Conservation (phyloP, 2,329 filamentous ascomycete species). For the Cladosporium halotolerans region DNA sequence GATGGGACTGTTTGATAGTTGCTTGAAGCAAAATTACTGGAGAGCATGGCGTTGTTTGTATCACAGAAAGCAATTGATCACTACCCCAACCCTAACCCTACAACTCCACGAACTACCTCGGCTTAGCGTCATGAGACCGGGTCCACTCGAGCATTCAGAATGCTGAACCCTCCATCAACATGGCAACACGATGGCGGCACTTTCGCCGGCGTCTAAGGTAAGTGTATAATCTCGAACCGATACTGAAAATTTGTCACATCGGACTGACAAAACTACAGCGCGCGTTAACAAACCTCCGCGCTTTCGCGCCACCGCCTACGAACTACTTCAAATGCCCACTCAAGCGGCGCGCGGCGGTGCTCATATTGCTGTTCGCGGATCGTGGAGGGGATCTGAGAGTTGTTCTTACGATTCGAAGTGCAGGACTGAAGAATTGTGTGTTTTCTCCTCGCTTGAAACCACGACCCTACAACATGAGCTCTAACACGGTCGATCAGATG, state of each 20-base stretch:
- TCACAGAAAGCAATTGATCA: no score
- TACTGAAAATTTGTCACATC: not conserved
- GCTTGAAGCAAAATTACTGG: no score
- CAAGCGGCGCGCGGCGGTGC: slow-evolving; percentile 71
- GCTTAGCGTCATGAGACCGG: no score
- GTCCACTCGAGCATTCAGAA: no score
- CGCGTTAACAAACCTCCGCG: slow-evolving; percentile 51
- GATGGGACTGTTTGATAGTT: no score
- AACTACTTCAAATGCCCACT: slow-evolving; percentile 52
- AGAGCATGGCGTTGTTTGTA: no score
- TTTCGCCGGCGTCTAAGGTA: slow-evolving; percentile 30
- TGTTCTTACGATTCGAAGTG: slow-evolving; percentile 56
- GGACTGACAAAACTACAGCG: slow-evolving; percentile 19
- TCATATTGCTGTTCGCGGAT: slow-evolving; percentile 85
- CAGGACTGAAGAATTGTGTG: slow-evolving; percentile 52
- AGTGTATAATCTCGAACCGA: not conserved
- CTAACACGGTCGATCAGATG: slow-evolving; percentile 64
- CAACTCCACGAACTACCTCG: no score
- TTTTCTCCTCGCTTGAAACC: not conserved
- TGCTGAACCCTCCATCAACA: slow-evolving; percentile 2
- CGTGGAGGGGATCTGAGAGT: slow-evolving; percentile 67
- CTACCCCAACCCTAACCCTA: not conserved
- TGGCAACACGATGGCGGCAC: slow-evolving; percentile 26
- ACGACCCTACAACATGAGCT: not conserved
- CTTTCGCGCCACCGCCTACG: slow-evolving; percentile 52